A percentile compares a stretch with the other conserved stretches of the same genome.
Conservation (phyloP, 768 basidiomycete species). For the Mycena rebaudengoi region DNA sequence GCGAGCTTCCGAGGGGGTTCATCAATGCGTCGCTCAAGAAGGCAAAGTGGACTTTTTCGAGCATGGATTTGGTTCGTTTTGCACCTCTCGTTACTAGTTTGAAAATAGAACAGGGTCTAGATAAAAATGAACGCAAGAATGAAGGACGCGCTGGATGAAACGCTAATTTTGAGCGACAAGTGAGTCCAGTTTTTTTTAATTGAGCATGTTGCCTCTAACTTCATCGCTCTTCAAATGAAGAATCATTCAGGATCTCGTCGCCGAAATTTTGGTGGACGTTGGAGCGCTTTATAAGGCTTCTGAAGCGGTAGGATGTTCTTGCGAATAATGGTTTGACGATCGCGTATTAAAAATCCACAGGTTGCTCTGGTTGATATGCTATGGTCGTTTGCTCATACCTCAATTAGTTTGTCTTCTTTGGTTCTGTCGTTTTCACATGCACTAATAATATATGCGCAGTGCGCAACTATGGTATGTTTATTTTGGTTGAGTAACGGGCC, state of each 20-base stretch:
- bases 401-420: slow-evolving; percentile 68
- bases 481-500: too few relatives aligned
- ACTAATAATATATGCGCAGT: slow-evolving; percentile 39
- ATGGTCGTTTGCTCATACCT: slow-evolving; percentile 85
- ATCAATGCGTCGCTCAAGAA: slow-evolving; percentile 72
- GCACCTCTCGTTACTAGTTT: not conserved
- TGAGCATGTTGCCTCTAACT: not conserved
- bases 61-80: slow-evolving; percentile 76
- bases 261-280: slow-evolving; percentile 72
- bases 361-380: slow-evolving; percentile 91
- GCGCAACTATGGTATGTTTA: slow-evolving; percentile 53
- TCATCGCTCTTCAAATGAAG: slow-evolving; percentile 55
- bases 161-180: slow-evolving; percentile 87
- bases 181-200: slow-evolving; percentile 33
- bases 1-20: slow-evolving; percentile 75
- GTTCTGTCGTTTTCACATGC: not conserved
- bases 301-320: too few relatives aligned
- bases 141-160: slow-evolving; percentile 92
- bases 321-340: too few relatives aligned
- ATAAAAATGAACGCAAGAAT: slow-evolving; percentile 90
- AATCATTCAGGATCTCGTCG: slow-evolving; percentile 81
- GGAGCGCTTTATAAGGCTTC: slow-evolving; percentile 90
- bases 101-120: slow-evolving; percentile 44
- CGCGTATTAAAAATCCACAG: slow-evolving; percentile 51
- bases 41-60: slow-evolving; percentile 79